These are phyloP conservation scores for Septoria petroselini DNA, from an alignment of 2,329 filamentous ascomycete species.

Conservation along the genomic window DNA sequence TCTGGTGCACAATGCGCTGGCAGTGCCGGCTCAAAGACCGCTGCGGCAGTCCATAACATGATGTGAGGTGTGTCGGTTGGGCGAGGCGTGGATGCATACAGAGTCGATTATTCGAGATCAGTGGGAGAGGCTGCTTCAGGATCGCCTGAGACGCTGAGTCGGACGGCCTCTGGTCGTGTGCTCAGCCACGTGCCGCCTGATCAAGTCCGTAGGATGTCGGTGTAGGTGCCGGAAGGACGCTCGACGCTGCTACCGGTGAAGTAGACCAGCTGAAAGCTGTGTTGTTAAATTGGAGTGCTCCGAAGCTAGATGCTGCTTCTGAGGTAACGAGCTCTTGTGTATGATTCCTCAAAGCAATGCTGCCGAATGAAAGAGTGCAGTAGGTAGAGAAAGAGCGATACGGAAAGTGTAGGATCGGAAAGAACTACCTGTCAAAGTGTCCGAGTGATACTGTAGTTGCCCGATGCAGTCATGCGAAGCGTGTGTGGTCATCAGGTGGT, in stretches of 20 bases:
- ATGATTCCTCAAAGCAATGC: not conserved
- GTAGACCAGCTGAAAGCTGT: slow-evolving; percentile 1
- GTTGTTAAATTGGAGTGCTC: not conserved
- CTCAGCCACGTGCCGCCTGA: slow-evolving; percentile 25
- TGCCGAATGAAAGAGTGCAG: not conserved
- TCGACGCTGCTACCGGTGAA: not conserved
- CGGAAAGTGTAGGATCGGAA: not conserved
- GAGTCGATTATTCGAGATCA: too few species aligned
- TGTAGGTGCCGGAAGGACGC: not conserved
- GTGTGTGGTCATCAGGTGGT: slow-evolving; percentile 10
- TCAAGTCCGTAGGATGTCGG: not conserved
- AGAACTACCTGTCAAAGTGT: not conserved
- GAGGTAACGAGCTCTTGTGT: slow-evolving; percentile 10
- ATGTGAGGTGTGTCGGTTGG: slow-evolving; percentile 11
- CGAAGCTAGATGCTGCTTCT: slow-evolving; percentile 7
- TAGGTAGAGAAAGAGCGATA: not conserved
- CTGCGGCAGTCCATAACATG: slow-evolving; percentile 32
- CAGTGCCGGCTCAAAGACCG: slow-evolving; percentile 41
- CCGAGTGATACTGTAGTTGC: not conserved
- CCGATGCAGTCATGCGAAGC: slow-evolving; percentile 7
- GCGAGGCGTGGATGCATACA: not conserved
- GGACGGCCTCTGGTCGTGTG: slow-evolving; percentile 21
- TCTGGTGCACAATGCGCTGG: slow-evolving; percentile 61
- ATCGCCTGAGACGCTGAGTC: slow-evolving; percentile 5
- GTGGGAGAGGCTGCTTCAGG: not conserved